A percentile compares a stretch with the other conserved stretches of the same genome.
Evolutionary conservation across 495 filamentous ascomycete species (phyloP).

Genomic region (Hypoxylon trugodes): DNA sequence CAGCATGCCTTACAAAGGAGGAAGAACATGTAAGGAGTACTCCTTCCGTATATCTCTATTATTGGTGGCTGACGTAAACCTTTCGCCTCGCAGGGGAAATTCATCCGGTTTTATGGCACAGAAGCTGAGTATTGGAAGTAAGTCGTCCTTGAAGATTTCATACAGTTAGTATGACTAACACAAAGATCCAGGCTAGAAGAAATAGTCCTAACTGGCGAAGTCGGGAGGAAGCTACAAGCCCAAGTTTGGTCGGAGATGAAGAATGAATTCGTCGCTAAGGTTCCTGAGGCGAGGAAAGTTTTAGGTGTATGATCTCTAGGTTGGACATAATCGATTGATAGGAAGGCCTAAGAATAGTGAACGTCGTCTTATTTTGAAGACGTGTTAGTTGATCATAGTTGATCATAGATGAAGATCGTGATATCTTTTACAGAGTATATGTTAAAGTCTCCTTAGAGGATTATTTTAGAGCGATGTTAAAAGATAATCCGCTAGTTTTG

Average conservation of each 20-base stretch:
- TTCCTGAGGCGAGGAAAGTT: conserved; percentile 18
- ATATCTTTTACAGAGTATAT: no score
- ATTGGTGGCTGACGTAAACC: conserved; percentile 3
- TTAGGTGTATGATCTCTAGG: not conserved
- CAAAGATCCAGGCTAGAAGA: conserved; percentile 13
- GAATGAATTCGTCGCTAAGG: conserved; percentile 28
- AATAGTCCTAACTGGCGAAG: conserved; percentile 38
- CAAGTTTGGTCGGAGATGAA: conserved; percentile 51
- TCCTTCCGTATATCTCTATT: not conserved
- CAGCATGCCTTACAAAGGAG: conserved; percentile 44
- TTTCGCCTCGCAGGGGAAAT: conserved; percentile 24
- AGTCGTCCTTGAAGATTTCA: not conserved
- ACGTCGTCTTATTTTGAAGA: no score
- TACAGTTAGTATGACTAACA: not conserved
- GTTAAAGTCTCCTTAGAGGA: no score
- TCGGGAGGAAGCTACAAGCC: conserved; percentile 50
- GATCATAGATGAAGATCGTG: no score
- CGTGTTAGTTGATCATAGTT: no score
- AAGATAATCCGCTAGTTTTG: no score
- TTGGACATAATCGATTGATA: not conserved
- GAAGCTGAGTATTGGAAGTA: conserved; percentile 36
- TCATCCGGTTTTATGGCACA: conserved; percentile 36
- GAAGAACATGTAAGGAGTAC: conserved; percentile 40
- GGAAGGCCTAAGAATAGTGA: no score
- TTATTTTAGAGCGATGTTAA: no score